Percentiles rank a stretch among this genome's conserved stretches.
These are phyloP conservation scores for Udeniomyces megalosporus DNA, from an alignment of 768 basidiomycete species.

Conservation along the genomic window DNA sequence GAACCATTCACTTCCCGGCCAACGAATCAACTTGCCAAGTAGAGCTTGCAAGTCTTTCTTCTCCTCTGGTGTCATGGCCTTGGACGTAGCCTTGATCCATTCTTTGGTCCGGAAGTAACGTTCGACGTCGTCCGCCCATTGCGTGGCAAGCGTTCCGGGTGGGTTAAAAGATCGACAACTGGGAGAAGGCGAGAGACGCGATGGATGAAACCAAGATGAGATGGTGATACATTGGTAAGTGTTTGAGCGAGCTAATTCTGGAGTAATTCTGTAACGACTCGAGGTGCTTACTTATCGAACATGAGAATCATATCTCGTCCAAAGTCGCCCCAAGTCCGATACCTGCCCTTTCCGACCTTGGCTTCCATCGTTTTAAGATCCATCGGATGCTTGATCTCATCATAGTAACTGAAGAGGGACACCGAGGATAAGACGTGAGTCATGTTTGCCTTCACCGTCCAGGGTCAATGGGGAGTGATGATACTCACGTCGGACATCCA, in stretches of 20 bases:
- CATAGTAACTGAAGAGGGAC: slow-evolving; percentile 51
- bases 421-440: slow-evolving; percentile 5
- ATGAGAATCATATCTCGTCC: slow-evolving; percentile 64
- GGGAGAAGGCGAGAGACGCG: background rate
- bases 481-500: slow-evolving; percentile 87
- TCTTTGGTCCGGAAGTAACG: slow-evolving; percentile 54
- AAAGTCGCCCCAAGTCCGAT: slow-evolving; percentile 67
- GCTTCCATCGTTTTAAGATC: slow-evolving; percentile 67
- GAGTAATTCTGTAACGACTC: too few relatives aligned
- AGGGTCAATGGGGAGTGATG: too few relatives aligned
- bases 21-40: slow-evolving; percentile 41
- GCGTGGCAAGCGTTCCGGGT: slow-evolving; percentile 53
- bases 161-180: slow-evolving; percentile 81
- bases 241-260: too few relatives aligned
- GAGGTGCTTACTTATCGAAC: slow-evolving; percentile 45
- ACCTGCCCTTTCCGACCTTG: slow-evolving; percentile 51
- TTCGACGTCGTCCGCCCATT: slow-evolving; percentile 59
- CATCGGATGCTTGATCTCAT: slow-evolving; percentile 86
- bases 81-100: slow-evolving; percentile 62
- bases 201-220: too few relatives aligned
- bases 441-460: too few relatives aligned
- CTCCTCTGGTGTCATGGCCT: slow-evolving; percentile 57
- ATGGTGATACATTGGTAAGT: too few relatives aligned
- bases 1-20: slow-evolving; percentile 16
- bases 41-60: slow-evolving; percentile 60